Evolutionary conservation across 768 basidiomycete genomes (phyloP), one percentile per base, ranked within the genome.

Genomic region (Hygrophoropsis aurantiaca): DNA sequence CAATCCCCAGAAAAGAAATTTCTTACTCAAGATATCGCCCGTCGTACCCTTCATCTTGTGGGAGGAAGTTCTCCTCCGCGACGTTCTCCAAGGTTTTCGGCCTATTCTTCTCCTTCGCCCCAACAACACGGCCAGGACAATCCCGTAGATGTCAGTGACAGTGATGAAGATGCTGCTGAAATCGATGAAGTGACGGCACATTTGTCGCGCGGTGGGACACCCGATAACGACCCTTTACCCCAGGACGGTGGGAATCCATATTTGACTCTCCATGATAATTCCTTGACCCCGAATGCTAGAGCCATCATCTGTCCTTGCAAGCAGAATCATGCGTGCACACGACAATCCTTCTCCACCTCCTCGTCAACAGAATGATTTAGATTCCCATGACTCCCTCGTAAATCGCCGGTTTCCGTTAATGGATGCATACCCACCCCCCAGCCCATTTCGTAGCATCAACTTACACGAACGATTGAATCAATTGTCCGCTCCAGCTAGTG

Each of bases 321-420:
- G 70, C 51, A 81, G 68, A 64, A 79, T 90, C 38, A 74, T 84
- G 37, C 75, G 80, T 41, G 87, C 88, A 42, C 78, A 80, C 47
- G 82, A 81, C 56, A 90, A 90, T 56, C 88, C 88, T 15, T 90
- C 87, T 15, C 87, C 87, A 15, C 80, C 80, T 4, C 80, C 80
- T 23, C 53, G 41, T 36, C 53, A 54, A 16, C 47, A 55, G 27
- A 43, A 57, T 34, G 49, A 54, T 15, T 24, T 44, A 2, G 38
- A 49, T 47, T 60, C 55, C 37, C 23, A 19, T 18, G 34, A 50
- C 3, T 52, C 55, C 19, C 56, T 47, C 46, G 53, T 50, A 48
- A 44, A 54, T 4, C 48, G 54, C 10, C 58, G 42, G 24, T 60
- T 58, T 30, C 49, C 56, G 3, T 32, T 49, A 4, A 33, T 39